Percentiles rank a stretch among this genome's conserved stretches.
Evolutionary conservation across 1,284 basidiomycete species (phyloP).

Genomic region (Fomitopsis palustris): DNA sequence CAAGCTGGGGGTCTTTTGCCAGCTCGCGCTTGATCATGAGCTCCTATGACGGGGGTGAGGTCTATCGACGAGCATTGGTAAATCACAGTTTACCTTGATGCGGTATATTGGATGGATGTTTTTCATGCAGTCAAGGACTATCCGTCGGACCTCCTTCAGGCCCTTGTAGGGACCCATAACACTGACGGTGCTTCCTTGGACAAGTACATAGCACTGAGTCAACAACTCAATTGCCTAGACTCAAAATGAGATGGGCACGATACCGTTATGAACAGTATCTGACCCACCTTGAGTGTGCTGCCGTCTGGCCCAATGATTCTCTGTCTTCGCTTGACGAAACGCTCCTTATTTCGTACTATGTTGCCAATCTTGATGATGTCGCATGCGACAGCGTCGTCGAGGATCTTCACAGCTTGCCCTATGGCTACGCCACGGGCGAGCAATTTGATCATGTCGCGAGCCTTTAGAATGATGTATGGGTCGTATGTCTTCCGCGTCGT

Average conservation of each 20-base stretch:
- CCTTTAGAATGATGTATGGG: constrained; percentile 95
- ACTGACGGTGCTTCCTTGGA: constrained; percentile 97
- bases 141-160: constrained; percentile 92
- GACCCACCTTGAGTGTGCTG: constrained; percentile 86
- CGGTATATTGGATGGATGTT: constrained; percentile 99
- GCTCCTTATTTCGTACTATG: constrained; percentile 92
- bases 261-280: constrained; percentile 1
- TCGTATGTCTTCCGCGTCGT: constrained; percentile 98
- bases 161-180: constrained; percentile 97
- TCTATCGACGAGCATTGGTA: background rate
- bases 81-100: constrained; percentile 78
- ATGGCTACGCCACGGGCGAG: constrained; percentile 88
- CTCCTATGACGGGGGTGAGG: constrained; percentile 57
- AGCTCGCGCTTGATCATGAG: constrained; percentile 98
- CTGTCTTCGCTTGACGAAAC: constrained; percentile 95
- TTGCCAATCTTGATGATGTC: constrained; percentile 99
- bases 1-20: constrained; percentile 96
- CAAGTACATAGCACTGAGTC: constrained; percentile 95
- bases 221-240: constrained; percentile 93
- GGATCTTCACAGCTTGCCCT: constrained; percentile 84
- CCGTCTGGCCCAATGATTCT: constrained; percentile 97
- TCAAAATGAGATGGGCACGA: background rate
- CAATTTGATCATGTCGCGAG: constrained; percentile 93
- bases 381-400: constrained; percentile 89
- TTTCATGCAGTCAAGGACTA: constrained; percentile 98